Conservation (phyloP, 2,329 filamentous ascomycete genomes). For the Amauroascus niger region DNA sequence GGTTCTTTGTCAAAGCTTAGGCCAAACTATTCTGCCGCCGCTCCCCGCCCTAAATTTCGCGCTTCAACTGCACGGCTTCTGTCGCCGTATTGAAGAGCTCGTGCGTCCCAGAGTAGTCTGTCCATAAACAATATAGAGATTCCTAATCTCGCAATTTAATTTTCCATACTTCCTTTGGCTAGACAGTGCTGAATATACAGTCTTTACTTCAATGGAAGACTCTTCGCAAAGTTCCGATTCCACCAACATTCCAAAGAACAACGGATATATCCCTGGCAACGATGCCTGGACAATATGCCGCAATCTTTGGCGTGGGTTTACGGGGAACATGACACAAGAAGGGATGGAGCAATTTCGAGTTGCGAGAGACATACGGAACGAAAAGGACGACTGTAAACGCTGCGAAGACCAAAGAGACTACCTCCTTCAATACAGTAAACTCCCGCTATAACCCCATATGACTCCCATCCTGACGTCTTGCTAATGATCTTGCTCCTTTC, state of each 20-base stretch:
- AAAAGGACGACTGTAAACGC: conserved; percentile 64
- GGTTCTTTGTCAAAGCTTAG: neutral
- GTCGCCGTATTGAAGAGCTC: too few species aligned
- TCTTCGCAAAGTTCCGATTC: conserved; percentile 12
- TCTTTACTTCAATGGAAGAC: conserved; percentile 24
- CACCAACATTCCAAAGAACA: conserved; percentile 25
- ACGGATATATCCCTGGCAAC: conserved; percentile 33
- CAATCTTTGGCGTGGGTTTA: conserved; percentile 76
- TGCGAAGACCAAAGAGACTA: conserved; percentile 79
- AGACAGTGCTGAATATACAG: neutral
- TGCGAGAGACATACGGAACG: conserved; percentile 63
- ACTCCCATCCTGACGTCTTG: neutral
- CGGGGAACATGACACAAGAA: conserved; percentile 59
- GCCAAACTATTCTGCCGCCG: conserved; percentile 3
- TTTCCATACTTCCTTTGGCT: neutral
- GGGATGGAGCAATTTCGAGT: conserved; percentile 68
- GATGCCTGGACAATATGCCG: conserved; percentile 52
- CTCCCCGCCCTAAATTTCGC: neutral
- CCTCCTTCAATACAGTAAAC: conserved; percentile 61
- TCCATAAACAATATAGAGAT: neutral
- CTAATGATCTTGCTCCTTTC: neutral
- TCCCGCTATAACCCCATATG: neutral
- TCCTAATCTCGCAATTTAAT: neutral
- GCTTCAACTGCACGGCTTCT: too few species aligned
- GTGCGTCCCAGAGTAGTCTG: too few species aligned